Conservation (phyloP, 2,329 filamentous ascomycete genomes). For the Venturia aucupariae region DNA sequence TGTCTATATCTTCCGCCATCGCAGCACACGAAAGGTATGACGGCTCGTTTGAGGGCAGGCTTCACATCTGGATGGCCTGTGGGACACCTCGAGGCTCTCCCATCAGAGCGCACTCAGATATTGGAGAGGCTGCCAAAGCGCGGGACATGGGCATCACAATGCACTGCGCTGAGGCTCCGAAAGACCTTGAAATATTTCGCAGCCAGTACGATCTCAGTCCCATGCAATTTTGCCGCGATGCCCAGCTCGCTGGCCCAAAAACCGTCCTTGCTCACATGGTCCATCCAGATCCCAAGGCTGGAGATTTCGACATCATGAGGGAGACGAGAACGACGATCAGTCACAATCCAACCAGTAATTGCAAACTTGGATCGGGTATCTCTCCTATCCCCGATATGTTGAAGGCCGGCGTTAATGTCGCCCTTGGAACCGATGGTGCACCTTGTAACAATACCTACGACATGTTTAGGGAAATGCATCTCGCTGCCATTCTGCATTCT, state of each 20-base stretch:
- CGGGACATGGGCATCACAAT: conserved; percentile 30
- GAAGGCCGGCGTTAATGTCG: conserved; percentile 35
- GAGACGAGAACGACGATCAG: conserved; percentile 38
- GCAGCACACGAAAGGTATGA: conserved; percentile 29
- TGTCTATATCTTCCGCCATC: conserved; percentile 24
- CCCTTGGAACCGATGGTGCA: conserved; percentile 40
- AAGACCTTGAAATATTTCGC: conserved; percentile 26
- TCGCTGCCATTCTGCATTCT: conserved; percentile 41
- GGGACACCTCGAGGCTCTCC: conserved; percentile 31
- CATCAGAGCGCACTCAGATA: conserved; percentile 26
- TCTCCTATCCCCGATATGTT: conserved; percentile 39
- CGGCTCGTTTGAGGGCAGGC: conserved; percentile 25
- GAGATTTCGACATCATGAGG: conserved; percentile 7
- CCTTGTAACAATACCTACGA: conserved; percentile 26
- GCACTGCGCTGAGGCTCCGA: conserved; percentile 30
- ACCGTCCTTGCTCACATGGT: conserved; percentile 46
- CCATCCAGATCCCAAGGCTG: conserved; percentile 31
- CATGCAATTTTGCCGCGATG: conserved; percentile 35
- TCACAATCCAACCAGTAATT: conserved; percentile 44
- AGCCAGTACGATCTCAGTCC: conserved; percentile 26
- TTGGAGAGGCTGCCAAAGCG: conserved; percentile 24
- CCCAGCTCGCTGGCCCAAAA: conserved; percentile 30
- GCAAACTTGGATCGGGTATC: conserved; percentile 44
- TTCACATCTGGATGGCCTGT: conserved; percentile 31
- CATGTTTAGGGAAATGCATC: conserved; percentile 37